phyloP scores from a whole-genome alignment of 495 filamentous ascomycete genomes.

The Halenospora varia region DNA sequence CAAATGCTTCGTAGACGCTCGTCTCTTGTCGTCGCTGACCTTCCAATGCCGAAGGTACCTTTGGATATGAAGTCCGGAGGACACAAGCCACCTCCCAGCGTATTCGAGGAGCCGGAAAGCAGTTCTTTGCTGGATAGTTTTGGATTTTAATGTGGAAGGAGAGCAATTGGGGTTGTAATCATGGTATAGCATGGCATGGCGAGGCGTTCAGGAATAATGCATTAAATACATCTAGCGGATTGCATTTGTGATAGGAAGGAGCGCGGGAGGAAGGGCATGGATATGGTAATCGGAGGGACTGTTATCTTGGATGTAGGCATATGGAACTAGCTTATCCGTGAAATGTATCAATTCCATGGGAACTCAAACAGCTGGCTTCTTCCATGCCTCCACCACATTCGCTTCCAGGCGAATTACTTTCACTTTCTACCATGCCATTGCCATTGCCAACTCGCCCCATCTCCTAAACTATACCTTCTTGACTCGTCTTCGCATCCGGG shows the following conservation, averaged over 20 bases:
- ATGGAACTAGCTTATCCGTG: too few relatives aligned
- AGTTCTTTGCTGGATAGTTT: slow-evolving; percentile 78
- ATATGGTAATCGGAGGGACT: too few relatives aligned
- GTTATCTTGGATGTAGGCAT: neutral
- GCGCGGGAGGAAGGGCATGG: neutral
- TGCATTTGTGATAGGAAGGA: neutral
- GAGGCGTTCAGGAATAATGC: neutral
- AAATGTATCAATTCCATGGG: too few relatives aligned
- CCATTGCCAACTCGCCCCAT: too few relatives aligned
- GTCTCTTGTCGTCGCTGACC: slow-evolving; percentile 76
- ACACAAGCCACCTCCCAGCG: slow-evolving; percentile 65
- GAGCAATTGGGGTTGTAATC: neutral
- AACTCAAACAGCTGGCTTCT: too few relatives aligned
- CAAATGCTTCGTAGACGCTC: slow-evolving; percentile 67
- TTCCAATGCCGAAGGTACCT: slow-evolving; percentile 40
- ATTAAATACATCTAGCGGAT: neutral
- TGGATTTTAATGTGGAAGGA: slow-evolving; percentile 48
- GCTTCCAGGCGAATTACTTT: too few relatives aligned
- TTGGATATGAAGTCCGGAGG: slow-evolving; percentile 38
- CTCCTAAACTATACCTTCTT: too few relatives aligned
- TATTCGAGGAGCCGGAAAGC: slow-evolving; percentile 87
- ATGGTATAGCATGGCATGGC: neutral
- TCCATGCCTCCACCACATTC: too few relatives aligned
- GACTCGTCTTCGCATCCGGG: too few relatives aligned
- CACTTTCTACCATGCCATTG: too few relatives aligned